phyloP scores from a whole-genome alignment of 1,139 yeast genomes.

The Nakaseomyces uthaithaninus region DNA sequence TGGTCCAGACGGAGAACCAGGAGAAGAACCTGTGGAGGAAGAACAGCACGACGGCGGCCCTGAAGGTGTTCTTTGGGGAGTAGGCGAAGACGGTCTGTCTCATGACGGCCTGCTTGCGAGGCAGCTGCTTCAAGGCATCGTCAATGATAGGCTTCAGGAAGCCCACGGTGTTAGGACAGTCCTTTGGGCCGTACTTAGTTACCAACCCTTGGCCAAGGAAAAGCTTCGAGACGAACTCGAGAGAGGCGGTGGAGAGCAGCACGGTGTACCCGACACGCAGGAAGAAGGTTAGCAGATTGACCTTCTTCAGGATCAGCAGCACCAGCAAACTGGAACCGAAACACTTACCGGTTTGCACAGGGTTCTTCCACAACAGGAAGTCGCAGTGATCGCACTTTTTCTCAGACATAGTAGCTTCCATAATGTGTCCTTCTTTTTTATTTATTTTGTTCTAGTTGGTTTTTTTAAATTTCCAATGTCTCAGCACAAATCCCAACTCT shows the following conservation, averaged over 20 bases:
- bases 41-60: slow-evolving; percentile 61
- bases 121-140: slow-evolving; percentile 24
- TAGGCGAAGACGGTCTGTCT: slow-evolving; percentile 30
- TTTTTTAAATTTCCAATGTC: not conserved
- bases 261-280: slow-evolving; percentile 40
- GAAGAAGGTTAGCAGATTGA: slow-evolving; percentile 60
- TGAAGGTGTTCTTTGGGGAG: slow-evolving; percentile 48
- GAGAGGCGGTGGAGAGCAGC: slow-evolving; percentile 49
- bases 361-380: slow-evolving; percentile 77
- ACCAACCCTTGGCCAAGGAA: slow-evolving; percentile 66
- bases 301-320: slow-evolving; percentile 57
- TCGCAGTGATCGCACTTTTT: slow-evolving; percentile 25
- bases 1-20: slow-evolving; percentile 64
- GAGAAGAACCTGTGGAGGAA: slow-evolving; percentile 66
- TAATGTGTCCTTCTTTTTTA: not conserved
- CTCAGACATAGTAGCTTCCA: slow-evolving; percentile 6
- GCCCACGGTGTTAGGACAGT: slow-evolving; percentile 31
- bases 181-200: slow-evolving; percentile 38
- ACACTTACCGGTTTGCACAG: slow-evolving; percentile 67
- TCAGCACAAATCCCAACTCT: no score
- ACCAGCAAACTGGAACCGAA: slow-evolving; percentile 57
- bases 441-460: not conserved
- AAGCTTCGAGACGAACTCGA: slow-evolving; percentile 60
- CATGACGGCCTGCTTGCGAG: slow-evolving; percentile 27
- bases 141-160: slow-evolving; percentile 43